Evolutionary conservation across 208 protist species (phyloP), one percentile per base, ranked within the genome.

Genomic region (Wallacemonas sp.): DNA sequence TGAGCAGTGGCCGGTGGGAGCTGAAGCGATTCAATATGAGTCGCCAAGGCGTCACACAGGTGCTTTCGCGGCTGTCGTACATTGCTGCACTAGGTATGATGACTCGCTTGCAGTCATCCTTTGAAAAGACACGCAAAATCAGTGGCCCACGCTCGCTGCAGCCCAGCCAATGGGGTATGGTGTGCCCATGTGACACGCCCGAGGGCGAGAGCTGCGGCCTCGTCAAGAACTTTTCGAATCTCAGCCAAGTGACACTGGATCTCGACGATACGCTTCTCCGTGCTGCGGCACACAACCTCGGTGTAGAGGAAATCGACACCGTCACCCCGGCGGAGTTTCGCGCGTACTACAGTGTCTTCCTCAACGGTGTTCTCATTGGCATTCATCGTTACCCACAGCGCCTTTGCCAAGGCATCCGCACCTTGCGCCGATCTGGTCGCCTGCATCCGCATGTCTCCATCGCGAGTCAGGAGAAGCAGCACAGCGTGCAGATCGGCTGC

Each of bases 171-270:
- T 99, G 97, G 94, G 99, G 99, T 54, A 99, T 99, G 94, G 85
- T 99, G 17, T 99, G 99, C 77, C 99, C 99, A 1, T 97, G 96
- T 41, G 99, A 99, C 77, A 99, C 99, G 9, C 99, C 99, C 1
- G 98, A 99, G 77, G 98, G 98, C 34, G 98, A 99, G 64, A 94
- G 92, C 49, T 99, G 98, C 66, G 99, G 99, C 45, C 82, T 99
- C 0, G 98, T 99, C 2, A 99, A 99, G 85, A 99, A 99, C 80
- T 95, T 99, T 44, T 93, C 99, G 8, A 92, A 99, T 9, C 86
- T 99, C 19, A 98, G 98, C 22, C 97, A 99, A 62, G 97, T 99
- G 19, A 99, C 98, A 2, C 96, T 98, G 0, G 97, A 99, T 74
- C 83, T 98, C 47, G 94, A 99, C 56, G 90, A 97, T 54, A 75